A percentile compares a stretch with the other conserved stretches of the same genome.
phyloP scores from a whole-genome alignment of 2,329 filamentous ascomycete genomes.

The Xylariaceae sp. region DNA sequence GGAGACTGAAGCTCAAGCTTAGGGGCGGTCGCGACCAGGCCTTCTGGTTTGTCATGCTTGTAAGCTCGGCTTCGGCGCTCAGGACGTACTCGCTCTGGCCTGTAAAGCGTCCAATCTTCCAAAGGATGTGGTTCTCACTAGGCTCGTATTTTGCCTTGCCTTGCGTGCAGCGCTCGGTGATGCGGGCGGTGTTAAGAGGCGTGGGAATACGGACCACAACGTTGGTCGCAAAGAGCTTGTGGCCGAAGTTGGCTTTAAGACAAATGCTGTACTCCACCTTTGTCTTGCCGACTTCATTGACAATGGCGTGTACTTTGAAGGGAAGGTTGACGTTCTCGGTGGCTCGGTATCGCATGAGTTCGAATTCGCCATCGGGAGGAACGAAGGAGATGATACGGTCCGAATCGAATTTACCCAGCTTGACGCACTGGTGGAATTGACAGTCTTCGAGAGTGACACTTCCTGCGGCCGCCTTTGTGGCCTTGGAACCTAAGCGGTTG shows the following conservation, averaged over 20 bases:
- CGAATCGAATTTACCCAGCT: slow-evolving; percentile 92
- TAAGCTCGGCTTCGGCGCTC: slow-evolving; percentile 86
- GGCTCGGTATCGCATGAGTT: slow-evolving; percentile 96
- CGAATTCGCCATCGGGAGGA: slow-evolving; percentile 94
- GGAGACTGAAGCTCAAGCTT: slow-evolving; percentile 82
- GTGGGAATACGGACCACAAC: slow-evolving; percentile 92
- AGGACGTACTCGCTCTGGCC: slow-evolving; percentile 96
- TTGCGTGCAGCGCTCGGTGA: slow-evolving; percentile 86
- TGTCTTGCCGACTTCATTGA: slow-evolving; percentile 92
- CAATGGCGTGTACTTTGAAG: slow-evolving; percentile 98
- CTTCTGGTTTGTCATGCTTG: slow-evolving; percentile 97
- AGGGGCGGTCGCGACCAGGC: slow-evolving; percentile 92
- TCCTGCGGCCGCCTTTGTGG: slow-evolving; percentile 90
- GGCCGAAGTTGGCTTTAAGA: slow-evolving; percentile 93
- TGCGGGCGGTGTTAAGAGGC: slow-evolving; percentile 91
- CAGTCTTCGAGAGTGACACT: slow-evolving; percentile 96
- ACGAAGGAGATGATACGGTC: slow-evolving; percentile 97
- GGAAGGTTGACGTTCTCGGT: slow-evolving; percentile 98
- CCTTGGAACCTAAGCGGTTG: slow-evolving; percentile 75
- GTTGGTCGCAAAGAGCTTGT: slow-evolving; percentile 95
- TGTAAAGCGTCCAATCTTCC: slow-evolving; percentile 98
- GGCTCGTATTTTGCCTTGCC: slow-evolving; percentile 99
- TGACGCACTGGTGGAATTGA: slow-evolving; percentile 98
- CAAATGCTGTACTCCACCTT: slow-evolving; percentile 99
- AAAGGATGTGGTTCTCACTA: slow-evolving; percentile 94